Conservation (phyloP, 2,329 filamentous ascomycete species). For the Fusarium sp. region DNA sequence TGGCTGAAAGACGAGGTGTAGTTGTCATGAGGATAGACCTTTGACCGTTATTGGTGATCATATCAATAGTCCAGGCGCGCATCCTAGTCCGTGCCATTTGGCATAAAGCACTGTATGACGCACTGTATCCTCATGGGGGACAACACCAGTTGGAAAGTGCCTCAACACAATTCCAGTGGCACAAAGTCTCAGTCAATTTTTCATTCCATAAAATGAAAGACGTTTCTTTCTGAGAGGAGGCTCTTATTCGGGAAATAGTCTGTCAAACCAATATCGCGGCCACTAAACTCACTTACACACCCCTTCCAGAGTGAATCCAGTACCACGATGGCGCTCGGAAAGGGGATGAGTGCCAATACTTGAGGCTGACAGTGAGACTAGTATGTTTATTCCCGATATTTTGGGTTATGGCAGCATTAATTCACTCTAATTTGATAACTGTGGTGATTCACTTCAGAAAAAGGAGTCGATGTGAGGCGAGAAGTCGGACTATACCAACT, state of each 20-base stretch:
- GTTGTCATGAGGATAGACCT: constrained; percentile 34
- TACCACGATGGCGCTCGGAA: constrained; percentile 31
- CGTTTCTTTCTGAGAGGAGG: neutral
- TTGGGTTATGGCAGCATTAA: constrained; percentile 3
- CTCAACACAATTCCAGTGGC: constrained; percentile 5
- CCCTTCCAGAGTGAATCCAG: constrained; percentile 22
- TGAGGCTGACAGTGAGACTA: constrained; percentile 18
- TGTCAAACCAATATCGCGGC: constrained; percentile 19
- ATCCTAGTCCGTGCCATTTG: neutral
- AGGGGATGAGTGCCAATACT: constrained; percentile 33
- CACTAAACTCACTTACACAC: constrained; percentile 23
- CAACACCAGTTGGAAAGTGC: constrained; percentile 1
- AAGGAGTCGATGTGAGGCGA: neutral
- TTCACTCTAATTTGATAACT: neutral
- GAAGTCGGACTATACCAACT: neutral
- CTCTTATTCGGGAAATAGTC: neutral
- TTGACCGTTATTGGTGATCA: constrained; percentile 21
- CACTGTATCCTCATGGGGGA: constrained; percentile 15
- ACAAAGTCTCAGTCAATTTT: neutral
- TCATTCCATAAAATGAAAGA: neutral
- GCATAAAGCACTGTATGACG: neutral
- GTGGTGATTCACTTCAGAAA: neutral
- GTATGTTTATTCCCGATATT: constrained; percentile 2
- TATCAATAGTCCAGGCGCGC: constrained; percentile 23
- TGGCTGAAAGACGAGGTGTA: neutral